These are phyloP conservation scores for Saccharomyces jurei DNA, from an alignment of 805 yeast genomes.

Conservation along the genomic window DNA sequence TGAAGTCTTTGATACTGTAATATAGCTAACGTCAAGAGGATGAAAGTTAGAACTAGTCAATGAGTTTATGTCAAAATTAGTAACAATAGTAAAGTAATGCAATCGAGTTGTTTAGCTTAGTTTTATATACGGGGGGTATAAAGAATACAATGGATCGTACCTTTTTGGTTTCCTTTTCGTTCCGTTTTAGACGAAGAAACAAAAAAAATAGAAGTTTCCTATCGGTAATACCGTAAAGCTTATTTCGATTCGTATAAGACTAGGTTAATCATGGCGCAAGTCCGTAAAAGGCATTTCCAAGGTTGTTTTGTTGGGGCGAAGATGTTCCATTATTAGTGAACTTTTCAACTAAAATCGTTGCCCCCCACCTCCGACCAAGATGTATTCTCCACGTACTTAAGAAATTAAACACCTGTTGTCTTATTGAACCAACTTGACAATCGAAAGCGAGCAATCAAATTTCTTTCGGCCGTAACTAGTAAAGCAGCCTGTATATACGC, in stretches of 20 bases:
- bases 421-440: conserved; percentile 13
- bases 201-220: background rate
- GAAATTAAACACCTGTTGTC: conserved; percentile 1
- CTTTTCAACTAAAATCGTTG: background rate
- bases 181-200: background rate
- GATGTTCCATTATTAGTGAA: background rate
- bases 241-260: background rate
- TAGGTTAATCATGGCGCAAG: background rate
- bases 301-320: background rate
- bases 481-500: conserved; percentile 12
- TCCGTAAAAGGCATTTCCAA: background rate
- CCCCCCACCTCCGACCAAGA: background rate
- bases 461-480: conserved; percentile 13
- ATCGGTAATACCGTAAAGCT: background rate
- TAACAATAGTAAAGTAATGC: background rate
- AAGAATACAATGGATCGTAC: background rate
- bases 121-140: background rate
- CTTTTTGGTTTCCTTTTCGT: background rate
- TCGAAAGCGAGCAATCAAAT: conserved; percentile 14
- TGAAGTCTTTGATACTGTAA: background rate
- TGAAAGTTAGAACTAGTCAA: background rate
- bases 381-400: background rate
- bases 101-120: conserved; percentile 1
- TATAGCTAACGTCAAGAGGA: background rate
- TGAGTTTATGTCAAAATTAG: background rate